Conservation (phyloP, 2,329 filamentous ascomycete genomes). For the Diplodia corticola region DNA sequence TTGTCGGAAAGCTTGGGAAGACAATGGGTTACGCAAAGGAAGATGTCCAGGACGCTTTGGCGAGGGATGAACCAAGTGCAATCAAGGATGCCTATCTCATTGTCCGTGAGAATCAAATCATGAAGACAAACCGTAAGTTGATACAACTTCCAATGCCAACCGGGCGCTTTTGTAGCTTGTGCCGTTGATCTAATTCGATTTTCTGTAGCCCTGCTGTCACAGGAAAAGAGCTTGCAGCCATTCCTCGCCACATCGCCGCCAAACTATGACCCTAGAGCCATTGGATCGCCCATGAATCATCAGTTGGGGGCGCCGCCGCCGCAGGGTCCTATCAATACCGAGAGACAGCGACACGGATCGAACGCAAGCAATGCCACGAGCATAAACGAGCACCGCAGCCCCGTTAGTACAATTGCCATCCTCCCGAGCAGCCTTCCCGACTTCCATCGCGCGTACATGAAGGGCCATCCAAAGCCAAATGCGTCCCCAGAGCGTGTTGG, state of each 20-base stretch:
- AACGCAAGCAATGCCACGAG: constrained; percentile 42
- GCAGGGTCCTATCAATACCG: constrained; percentile 31
- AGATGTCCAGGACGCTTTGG: constrained; percentile 91
- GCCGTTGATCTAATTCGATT: neutral
- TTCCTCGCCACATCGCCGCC: constrained; percentile 60
- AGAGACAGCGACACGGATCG: constrained; percentile 47
- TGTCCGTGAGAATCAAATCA: constrained; percentile 94
- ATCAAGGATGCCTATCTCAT: constrained; percentile 99
- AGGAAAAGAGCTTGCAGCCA: constrained; percentile 51
- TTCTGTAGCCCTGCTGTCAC: constrained; percentile 54
- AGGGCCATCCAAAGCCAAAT: constrained; percentile 54
- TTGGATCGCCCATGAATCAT: constrained; percentile 36
- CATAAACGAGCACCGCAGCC: constrained; percentile 43
- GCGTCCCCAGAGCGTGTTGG: constrained; percentile 42
- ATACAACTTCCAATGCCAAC: neutral
- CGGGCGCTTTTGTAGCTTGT: neutral
- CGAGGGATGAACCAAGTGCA: constrained; percentile 88
- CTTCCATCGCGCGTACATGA: constrained; percentile 89
- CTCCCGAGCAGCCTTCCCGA: constrained; percentile 87
- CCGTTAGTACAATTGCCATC: constrained; percentile 80
- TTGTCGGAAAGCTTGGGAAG: constrained; percentile 93
- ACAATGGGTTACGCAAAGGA: constrained; percentile 96
- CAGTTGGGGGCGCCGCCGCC: constrained; percentile 36
- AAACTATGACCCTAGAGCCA: constrained; percentile 45
- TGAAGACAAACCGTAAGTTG: constrained; percentile 86